phyloP scores from a whole-genome alignment of 2,329 filamentous ascomycete species.

The Pseudogymnoascus sp. region DNA sequence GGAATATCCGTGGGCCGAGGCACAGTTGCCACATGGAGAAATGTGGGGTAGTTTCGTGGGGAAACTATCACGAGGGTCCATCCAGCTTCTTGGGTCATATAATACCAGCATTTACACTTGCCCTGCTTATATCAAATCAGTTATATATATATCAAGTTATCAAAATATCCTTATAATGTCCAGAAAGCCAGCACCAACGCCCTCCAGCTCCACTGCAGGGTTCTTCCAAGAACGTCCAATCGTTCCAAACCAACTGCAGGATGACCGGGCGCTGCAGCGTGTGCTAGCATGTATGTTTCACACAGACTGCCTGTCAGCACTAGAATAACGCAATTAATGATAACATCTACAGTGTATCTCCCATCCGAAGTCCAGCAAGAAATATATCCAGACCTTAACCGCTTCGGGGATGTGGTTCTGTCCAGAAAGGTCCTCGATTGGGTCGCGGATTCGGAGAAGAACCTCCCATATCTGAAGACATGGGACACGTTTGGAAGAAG shows the following conservation, averaged over 20 bases:
- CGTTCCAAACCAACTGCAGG: slow-evolving; percentile 49
- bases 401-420: slow-evolving; percentile 46
- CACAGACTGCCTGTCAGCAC: slow-evolving; percentile 1
- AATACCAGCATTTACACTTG: not conserved
- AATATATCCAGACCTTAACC: slow-evolving; percentile 17
- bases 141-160: not conserved
- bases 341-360: slow-evolving; percentile 24
- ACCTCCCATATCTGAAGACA: slow-evolving; percentile 39
- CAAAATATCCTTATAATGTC: slow-evolving; percentile 3
- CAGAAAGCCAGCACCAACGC: slow-evolving; percentile 5
- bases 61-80: not conserved
- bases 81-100: not conserved
- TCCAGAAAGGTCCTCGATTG: slow-evolving; percentile 47
- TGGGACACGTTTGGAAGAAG: slow-evolving; percentile 56
- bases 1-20: not conserved
- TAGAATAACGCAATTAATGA: slow-evolving; percentile 16
- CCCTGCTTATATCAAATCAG: not conserved
- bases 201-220: slow-evolving; percentile 36
- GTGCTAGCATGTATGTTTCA: slow-evolving; percentile 42
- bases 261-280: slow-evolving; percentile 47
- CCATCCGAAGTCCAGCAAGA: slow-evolving; percentile 20
- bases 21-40: not conserved
- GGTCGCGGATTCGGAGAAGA: slow-evolving; percentile 57
- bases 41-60: slow-evolving; percentile 1
- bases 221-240: slow-evolving; percentile 50